These are phyloP conservation scores for Fusarium miscanthi DNA, from an alignment of 2,329 filamentous ascomycete genomes.

Conservation along the genomic window DNA sequence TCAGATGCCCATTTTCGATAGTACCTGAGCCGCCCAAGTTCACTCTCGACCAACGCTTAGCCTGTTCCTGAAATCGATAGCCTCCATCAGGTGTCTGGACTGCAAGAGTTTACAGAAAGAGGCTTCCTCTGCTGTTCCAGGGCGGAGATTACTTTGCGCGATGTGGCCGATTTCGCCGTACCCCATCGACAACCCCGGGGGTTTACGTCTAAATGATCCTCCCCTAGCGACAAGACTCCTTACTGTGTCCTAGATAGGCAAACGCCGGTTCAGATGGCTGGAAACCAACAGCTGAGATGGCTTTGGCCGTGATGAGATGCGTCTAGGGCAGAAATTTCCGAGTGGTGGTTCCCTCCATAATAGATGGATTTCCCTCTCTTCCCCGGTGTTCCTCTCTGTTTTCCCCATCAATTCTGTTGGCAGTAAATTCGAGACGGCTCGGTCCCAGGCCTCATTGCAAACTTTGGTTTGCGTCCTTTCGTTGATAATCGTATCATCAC, in stretches of 20 bases:
- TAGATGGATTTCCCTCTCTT: conserved; percentile 11
- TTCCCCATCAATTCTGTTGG: conserved; percentile 38
- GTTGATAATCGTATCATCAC: conserved; percentile 48
- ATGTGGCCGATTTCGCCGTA: conserved; percentile 4
- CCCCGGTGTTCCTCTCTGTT: conserved; percentile 9
- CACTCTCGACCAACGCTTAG: conserved; percentile 38
- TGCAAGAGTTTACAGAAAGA: conserved; percentile 12
- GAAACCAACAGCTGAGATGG: conserved; percentile 10
- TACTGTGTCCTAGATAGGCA: conserved; percentile 37
- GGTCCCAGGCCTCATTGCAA: conserved; percentile 49
- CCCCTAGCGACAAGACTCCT: conserved; percentile 10
- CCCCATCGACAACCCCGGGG: conserved; percentile 7
- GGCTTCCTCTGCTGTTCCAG: conserved; percentile 7
- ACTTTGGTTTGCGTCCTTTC: conserved; percentile 56
- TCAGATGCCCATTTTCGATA: conserved; percentile 24
- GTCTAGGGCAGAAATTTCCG: conserved; percentile 4
- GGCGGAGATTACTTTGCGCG: conserved; percentile 35
- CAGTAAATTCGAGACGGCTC: conserved; percentile 46
- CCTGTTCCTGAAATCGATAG: conserved; percentile 48
- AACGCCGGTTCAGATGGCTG: conserved; percentile 36
- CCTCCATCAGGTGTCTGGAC: conserved; percentile 9
- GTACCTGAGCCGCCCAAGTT: conserved; percentile 16
- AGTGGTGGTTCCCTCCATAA: conserved; percentile 8
- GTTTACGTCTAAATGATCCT: neutral
- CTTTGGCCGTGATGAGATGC: conserved; percentile 12